Conservation (phyloP, 2,329 filamentous ascomycete species). For the Pseudocercospora fuligena region DNA sequence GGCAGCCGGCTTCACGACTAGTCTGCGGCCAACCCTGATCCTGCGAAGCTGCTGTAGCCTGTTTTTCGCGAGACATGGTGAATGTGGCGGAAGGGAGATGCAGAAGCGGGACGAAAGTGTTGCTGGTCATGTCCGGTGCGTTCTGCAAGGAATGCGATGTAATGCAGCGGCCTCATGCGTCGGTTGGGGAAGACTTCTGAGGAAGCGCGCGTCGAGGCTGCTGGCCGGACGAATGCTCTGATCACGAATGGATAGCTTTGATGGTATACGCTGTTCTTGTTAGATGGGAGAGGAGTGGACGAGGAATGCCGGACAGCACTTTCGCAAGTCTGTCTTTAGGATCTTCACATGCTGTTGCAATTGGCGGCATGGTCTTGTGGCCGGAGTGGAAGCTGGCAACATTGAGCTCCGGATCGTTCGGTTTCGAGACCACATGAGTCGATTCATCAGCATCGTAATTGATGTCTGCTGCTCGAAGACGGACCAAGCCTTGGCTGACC, state of each 20-base stretch:
- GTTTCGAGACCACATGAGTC: slow-evolving; percentile 30
- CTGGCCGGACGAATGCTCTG: slow-evolving; percentile 74
- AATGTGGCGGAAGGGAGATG: slow-evolving; percentile 21
- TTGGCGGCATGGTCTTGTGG: slow-evolving; percentile 23
- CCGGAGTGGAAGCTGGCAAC: slow-evolving; percentile 38
- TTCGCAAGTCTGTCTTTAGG: slow-evolving; percentile 57
- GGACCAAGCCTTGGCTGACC: slow-evolving; percentile 12
- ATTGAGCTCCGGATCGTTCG: slow-evolving; percentile 41
- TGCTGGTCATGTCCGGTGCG: slow-evolving; percentile 40
- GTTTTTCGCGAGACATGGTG: slow-evolving; percentile 17
- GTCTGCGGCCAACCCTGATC: slow-evolving; percentile 40
- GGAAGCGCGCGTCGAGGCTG: slow-evolving; percentile 75
- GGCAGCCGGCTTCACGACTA: slow-evolving; percentile 75
- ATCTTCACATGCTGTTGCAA: slow-evolving; percentile 42
- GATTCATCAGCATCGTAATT: slow-evolving; percentile 40
- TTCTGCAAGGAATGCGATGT: slow-evolving; percentile 24
- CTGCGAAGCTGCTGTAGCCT: slow-evolving; percentile 15
- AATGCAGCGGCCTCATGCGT: slow-evolving; percentile 70
- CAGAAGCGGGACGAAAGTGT: slow-evolving; percentile 37
- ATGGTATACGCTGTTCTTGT: slow-evolving; percentile 44
- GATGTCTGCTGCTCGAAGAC: slow-evolving; percentile 33
- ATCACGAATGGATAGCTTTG: slow-evolving; percentile 63
- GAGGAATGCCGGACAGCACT: slow-evolving; percentile 57
- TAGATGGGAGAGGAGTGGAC: slow-evolving; percentile 54
- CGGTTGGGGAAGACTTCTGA: slow-evolving; percentile 75